These are phyloP conservation scores for Penicillium crustosum DNA, from an alignment of 2,329 filamentous ascomycete genomes.

Conservation along the genomic window DNA sequence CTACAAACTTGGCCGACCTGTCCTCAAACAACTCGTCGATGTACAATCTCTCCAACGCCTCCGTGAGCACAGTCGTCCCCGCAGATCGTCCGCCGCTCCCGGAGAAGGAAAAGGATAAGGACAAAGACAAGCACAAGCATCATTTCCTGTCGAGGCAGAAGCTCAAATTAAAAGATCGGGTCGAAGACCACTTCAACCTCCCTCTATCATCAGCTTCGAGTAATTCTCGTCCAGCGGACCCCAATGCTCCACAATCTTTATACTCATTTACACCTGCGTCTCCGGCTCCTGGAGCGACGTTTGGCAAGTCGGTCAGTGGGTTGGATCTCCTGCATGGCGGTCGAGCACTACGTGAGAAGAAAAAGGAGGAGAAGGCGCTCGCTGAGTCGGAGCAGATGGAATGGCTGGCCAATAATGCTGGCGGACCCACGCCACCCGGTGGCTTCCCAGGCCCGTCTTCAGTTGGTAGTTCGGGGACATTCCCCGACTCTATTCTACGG, in stretches of 20 bases:
- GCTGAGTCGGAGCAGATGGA: conserved; percentile 41
- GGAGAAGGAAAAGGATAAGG: conserved; percentile 44
- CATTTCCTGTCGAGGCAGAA: conserved; percentile 67
- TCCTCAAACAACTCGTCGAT: conserved; percentile 57
- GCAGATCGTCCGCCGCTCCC: conserved; percentile 39
- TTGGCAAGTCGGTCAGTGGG: conserved; percentile 79
- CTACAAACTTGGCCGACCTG: conserved; percentile 58
- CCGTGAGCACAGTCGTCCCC: conserved; percentile 61
- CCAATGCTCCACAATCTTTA: conserved; percentile 61
- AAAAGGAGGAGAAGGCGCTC: conserved; percentile 65
- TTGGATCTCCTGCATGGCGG: conserved; percentile 77
- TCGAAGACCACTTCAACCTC: conserved; percentile 56
- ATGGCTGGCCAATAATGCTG: conserved; percentile 30
- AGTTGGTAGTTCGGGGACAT: conserved; percentile 25
- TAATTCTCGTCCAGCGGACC: conserved; percentile 64
- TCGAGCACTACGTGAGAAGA: conserved; percentile 75
- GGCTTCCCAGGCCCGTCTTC: conserved; percentile 40
- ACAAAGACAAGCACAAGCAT: conserved; percentile 56
- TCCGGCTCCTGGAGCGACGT: conserved; percentile 60
- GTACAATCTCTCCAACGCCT: conserved; percentile 62
- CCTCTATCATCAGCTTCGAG: conserved; percentile 65
- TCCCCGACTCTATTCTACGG: conserved; percentile 37
- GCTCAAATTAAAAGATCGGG: conserved; percentile 60
- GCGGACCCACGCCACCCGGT: conserved; percentile 26
- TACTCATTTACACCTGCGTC: conserved; percentile 67